Evolutionary conservation across 75 land plant species (phyloP).

Genomic region (Cunninghamia lanceolata): DNA sequence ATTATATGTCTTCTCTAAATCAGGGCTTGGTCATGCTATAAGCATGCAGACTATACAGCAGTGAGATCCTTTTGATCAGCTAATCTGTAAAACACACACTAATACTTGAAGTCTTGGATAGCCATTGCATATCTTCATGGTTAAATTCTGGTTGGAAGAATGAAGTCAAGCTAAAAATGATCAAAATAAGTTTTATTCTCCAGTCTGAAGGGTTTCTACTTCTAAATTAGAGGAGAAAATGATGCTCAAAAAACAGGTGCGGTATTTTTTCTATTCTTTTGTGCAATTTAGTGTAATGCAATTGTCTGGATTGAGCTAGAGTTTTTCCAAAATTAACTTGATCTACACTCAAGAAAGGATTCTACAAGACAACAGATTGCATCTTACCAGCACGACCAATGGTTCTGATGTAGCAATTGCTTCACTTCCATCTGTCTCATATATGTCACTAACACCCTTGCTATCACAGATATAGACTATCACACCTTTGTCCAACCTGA

Average conservation of each 20-base stretch:
- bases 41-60: neutral
- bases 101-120: neutral
- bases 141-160: neutral
- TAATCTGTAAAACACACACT: neutral
- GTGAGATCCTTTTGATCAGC: neutral
- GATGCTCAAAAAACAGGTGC: neutral
- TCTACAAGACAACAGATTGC: neutral
- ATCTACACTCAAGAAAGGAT: neutral
- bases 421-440: conserved; percentile 85
- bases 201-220: neutral
- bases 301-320: neutral
- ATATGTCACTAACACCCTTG: conserved; percentile 91
- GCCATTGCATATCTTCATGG: neutral
- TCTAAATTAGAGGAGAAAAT: neutral
- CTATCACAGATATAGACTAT: conserved; percentile 96
- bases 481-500: conserved; percentile 94
- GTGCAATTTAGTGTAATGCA: neutral
- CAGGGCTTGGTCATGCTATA: neutral
- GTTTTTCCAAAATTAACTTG: neutral
- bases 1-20: neutral
- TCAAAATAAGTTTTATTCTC: neutral
- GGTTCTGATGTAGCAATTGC: conserved; percentile 83
- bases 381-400: conserved; percentile 79
- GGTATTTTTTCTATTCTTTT: neutral
- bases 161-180: neutral